Percentiles rank a stretch among this genome's conserved stretches.
These are phyloP conservation scores for Neofusicoccum kwambonambiense DNA, from an alignment of 2,329 filamentous ascomycete genomes.

Conservation along the genomic window DNA sequence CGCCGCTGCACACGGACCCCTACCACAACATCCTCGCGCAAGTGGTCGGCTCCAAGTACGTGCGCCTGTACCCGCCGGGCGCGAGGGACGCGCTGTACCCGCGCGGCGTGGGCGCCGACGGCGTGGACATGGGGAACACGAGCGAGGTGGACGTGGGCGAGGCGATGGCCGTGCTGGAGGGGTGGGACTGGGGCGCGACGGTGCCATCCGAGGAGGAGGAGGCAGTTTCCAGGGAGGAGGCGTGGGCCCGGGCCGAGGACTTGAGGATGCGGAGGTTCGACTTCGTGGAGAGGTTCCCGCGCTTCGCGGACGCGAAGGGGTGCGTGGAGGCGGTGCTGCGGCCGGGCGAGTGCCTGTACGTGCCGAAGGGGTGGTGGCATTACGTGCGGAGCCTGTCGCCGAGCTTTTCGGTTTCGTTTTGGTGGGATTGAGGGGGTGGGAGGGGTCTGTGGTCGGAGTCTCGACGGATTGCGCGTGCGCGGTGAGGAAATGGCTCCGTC, in stretches of 20 bases:
- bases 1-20: constrained; percentile 87
- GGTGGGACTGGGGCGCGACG: constrained; percentile 25
- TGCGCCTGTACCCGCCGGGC: constrained; percentile 77
- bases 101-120: constrained; percentile 58
- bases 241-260: constrained; percentile 41
- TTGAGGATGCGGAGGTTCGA: constrained; percentile 40
- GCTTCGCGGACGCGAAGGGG: constrained; percentile 57
- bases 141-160: constrained; percentile 72
- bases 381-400: constrained; percentile 83
- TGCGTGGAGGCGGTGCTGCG: constrained; percentile 77
- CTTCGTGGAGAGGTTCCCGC: constrained; percentile 44
- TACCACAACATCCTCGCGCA: constrained; percentile 92
- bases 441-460: too few relatives aligned
- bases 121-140: constrained; percentile 91
- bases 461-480: too few relatives aligned
- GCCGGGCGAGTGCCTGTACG: constrained; percentile 82
- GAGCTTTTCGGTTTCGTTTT: constrained; percentile 95
- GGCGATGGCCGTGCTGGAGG: constrained; percentile 56
- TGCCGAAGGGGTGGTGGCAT: constrained; percentile 97
- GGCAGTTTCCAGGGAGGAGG: constrained; percentile 21
- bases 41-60: constrained; percentile 85
- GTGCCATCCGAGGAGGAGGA: not conserved
- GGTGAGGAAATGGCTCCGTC: too few relatives aligned
- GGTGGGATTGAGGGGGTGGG: constrained; percentile 68
- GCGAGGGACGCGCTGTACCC: constrained; percentile 61